phyloP scores from a whole-genome alignment of 768 basidiomycete species.

The Amanita fuliginea region DNA sequence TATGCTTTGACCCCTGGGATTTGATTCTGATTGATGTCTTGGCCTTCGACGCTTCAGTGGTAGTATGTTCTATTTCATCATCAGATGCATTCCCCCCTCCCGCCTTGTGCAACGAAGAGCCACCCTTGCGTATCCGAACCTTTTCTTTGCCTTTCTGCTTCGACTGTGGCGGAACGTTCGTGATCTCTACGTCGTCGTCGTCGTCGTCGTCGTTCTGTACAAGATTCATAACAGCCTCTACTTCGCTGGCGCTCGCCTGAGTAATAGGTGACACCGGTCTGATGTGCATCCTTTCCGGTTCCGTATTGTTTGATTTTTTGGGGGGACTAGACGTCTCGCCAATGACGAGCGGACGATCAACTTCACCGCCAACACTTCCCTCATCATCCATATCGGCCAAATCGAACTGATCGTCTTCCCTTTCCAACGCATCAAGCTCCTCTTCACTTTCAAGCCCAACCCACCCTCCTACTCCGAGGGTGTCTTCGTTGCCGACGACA shows the following conservation, averaged over 20 bases:
- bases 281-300: not conserved
- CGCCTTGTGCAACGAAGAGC: constrained; percentile 4
- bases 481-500: constrained; percentile 7
- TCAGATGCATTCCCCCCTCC: constrained; percentile 6
- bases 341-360: constrained; percentile 2
- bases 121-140: constrained; percentile 3
- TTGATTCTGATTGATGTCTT: constrained; percentile 7
- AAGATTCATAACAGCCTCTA: constrained; percentile 13
- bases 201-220: constrained; percentile 4
- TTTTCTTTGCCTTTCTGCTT: constrained; percentile 7
- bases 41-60: constrained; percentile 7
- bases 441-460: constrained; percentile 5
- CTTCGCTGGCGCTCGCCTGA: constrained; percentile 19
- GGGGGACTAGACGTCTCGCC: not conserved
- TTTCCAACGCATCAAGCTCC: constrained; percentile 1
- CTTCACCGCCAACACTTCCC: constrained; percentile 2
- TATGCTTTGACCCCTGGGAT: constrained; percentile 4
- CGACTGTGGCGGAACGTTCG: constrained; percentile 8
- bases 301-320: not conserved
- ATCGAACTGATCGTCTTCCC: constrained; percentile 5
- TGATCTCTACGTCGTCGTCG: constrained; percentile 10
- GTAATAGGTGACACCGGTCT: constrained; percentile 6
- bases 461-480: constrained; percentile 3
- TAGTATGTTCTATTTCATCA: constrained; percentile 3
- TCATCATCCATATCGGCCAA: constrained; percentile 4